Conservation (phyloP, 768 basidiomycete genomes). For the Dentipellis fragilis region DNA sequence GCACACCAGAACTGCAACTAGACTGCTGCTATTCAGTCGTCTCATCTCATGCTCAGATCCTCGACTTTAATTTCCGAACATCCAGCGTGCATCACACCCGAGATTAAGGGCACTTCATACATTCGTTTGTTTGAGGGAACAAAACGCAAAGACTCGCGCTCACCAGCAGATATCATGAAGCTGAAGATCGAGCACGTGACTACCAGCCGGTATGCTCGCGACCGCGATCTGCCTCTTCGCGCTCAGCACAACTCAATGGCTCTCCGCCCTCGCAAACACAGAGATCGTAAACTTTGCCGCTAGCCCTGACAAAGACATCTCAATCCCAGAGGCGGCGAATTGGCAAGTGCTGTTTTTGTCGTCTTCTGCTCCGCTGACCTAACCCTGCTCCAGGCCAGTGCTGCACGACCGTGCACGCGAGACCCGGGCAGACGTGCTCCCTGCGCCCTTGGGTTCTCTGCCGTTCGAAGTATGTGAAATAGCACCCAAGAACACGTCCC, state of each 20-base stretch:
- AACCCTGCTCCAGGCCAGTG: background rate
- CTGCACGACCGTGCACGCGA: constrained; percentile 12
- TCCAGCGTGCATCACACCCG: no score
- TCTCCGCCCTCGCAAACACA: constrained; percentile 36
- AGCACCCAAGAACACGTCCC: background rate
- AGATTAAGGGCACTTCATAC: no score
- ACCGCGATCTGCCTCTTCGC: background rate
- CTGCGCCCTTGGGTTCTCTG: constrained; percentile 2
- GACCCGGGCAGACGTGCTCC: constrained; percentile 1
- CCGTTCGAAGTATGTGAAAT: constrained; percentile 27
- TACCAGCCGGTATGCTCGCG: background rate
- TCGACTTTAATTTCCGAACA: no score
- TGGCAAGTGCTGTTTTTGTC: constrained; percentile 12
- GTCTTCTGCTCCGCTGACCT: background rate
- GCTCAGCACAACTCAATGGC: background rate
- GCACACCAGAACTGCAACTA: no score
- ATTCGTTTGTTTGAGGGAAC: no score
- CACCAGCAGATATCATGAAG: background rate
- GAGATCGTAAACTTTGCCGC: constrained; percentile 53
- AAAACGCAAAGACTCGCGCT: no score
- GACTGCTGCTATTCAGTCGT: no score
- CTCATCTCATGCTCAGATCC: no score
- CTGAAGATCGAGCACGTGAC: background rate
- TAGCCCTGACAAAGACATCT: constrained; percentile 16
- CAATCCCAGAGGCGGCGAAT: constrained; percentile 19